Conservation (phyloP, 495 filamentous ascomycete species). For the Echria macrotheca region DNA sequence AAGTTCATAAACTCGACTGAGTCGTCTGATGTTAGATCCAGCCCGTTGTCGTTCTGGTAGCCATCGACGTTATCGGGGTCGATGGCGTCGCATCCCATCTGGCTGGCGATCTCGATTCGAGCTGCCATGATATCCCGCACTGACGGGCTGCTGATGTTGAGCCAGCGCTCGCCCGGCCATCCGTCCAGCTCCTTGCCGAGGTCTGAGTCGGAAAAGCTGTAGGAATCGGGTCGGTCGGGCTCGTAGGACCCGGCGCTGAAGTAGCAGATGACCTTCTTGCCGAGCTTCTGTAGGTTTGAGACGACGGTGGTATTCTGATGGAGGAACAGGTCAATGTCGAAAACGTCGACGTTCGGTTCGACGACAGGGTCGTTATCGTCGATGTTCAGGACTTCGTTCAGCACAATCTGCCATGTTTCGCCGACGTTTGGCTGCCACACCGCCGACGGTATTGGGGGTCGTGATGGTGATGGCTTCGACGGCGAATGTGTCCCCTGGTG, state of each 20-base stretch:
- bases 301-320: conserved; percentile 21
- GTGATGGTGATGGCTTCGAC: neutral
- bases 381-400: conserved; percentile 30
- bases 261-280: conserved; percentile 59
- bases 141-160: conserved; percentile 50
- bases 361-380: conserved; percentile 23
- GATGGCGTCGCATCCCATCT: conserved; percentile 64
- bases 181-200: conserved; percentile 49
- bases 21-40: conserved; percentile 49
- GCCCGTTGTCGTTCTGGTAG: conserved; percentile 52
- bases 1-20: conserved; percentile 55
- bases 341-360: conserved; percentile 25
- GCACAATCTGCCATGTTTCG: conserved; percentile 27
- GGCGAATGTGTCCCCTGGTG: conserved; percentile 5
- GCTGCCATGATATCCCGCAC: conserved; percentile 56
- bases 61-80: conserved; percentile 71
- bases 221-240: conserved; percentile 51
- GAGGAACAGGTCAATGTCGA: conserved; percentile 26
- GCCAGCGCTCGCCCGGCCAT: conserved; percentile 64
- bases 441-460: conserved; percentile 7
- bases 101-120: conserved; percentile 50
- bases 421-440: conserved; percentile 19
- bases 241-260: conserved; percentile 62
- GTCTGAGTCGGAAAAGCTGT: conserved; percentile 46
- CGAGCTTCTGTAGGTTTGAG: conserved; percentile 20